Evolutionary conservation across 2,329 filamentous ascomycete species (phyloP), one percentile per base, ranked within the genome.

Genomic region (Chalaropsis thielavioides): DNA sequence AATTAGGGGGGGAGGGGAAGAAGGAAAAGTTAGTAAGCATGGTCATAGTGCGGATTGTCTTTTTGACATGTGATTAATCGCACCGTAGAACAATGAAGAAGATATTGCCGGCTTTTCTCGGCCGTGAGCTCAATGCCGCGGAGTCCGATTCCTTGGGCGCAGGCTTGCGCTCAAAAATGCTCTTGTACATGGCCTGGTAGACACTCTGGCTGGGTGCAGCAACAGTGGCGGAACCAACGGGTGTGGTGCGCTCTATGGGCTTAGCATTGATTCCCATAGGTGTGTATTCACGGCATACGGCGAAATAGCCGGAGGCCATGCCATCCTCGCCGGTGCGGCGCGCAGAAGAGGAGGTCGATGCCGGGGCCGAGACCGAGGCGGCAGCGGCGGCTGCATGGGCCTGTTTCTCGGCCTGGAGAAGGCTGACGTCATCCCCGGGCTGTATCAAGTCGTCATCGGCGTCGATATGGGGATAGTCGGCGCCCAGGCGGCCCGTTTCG

Each of bases 181-280:
- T 96, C 73, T 91, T 81, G 76, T 99, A 99, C 90, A 99, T 96
- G 74, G 88, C 88, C 80, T 97, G 94, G 75, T 97, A 97, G 44
- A 99, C 92, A 73, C 92, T 96, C 65, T 89, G 91, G 72, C 90
- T 95, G 65, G 91, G 88, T 51, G 88, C 80, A 41, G 87, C 84
- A 56, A 94, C 85, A 17, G 88, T 87, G 63, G 82, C 76, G 65
- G 88, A 85, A 19, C 90, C 90, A 13, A 89, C 83, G 5, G 91
- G 90, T 0, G 89, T 92, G 40, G 86, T 84, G 67, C 90, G 83
- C 76, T 96, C 92, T 66, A 92, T 91, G 5, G 92, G 91, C 76
- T 92, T 95, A 67, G 90, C 90, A 77, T 95, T 95, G 74, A 95
- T 87, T 51, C 91, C 92, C 72, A 91, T 90, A 51, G 92, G 90